phyloP scores from a whole-genome alignment of 2,329 filamentous ascomycete genomes.

The Triangularia setosa region DNA sequence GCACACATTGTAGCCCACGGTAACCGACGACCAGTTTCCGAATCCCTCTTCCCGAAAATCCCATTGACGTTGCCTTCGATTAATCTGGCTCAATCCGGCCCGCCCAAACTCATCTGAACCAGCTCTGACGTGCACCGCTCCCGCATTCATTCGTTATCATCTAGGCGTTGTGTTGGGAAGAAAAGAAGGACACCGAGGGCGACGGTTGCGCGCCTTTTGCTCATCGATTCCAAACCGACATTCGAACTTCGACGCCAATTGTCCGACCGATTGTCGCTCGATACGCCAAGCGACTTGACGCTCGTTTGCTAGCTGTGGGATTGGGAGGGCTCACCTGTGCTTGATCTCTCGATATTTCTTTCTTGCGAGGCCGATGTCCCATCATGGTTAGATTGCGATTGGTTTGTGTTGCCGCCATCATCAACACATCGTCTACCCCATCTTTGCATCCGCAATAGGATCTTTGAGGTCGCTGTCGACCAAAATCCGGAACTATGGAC shows the following conservation, averaged over 20 bases:
- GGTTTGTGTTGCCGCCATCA: conserved; percentile 24
- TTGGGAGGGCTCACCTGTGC: background rate
- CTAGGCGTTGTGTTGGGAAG: background rate
- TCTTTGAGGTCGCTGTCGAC: conserved; percentile 22
- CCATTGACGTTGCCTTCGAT: background rate
- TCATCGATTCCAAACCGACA: background rate
- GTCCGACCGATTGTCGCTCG: background rate
- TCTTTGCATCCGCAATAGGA: conserved; percentile 21
- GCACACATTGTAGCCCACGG: background rate
- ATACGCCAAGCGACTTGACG: background rate
- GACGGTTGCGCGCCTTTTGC: no score
- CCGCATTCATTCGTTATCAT: background rate
- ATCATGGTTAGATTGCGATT: conserved; percentile 33
- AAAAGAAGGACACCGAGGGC: background rate
- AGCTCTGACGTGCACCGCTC: background rate
- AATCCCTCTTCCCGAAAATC: background rate
- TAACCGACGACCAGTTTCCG: background rate
- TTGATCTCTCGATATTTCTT: background rate
- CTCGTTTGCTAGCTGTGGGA: background rate
- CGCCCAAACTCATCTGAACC: background rate
- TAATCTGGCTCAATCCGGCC: background rate
- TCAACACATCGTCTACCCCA: conserved; percentile 13
- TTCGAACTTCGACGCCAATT: background rate
- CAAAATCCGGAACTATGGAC: conserved; percentile 44
- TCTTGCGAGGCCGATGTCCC: conserved; percentile 27